phyloP scores from a whole-genome alignment of 805 yeast genomes.

The Cyberlindnera subsufficiens region DNA sequence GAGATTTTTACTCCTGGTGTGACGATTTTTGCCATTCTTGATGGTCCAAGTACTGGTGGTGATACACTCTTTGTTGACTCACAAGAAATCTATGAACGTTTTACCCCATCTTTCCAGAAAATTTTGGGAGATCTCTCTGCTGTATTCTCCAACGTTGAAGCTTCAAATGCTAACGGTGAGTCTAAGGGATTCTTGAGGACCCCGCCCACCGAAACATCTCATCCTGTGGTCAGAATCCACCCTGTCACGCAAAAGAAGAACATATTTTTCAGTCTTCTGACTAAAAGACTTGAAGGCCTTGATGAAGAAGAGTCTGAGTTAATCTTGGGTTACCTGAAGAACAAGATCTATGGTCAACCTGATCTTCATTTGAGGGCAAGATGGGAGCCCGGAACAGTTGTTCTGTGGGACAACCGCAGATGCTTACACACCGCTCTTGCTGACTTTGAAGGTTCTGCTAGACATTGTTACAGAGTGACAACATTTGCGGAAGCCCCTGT shows the following conservation, averaged over 20 bases:
- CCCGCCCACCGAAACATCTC: conserved; percentile 46
- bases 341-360: conserved; percentile 43
- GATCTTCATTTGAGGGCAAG: conserved; percentile 65
- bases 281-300: conserved; percentile 63
- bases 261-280: conserved; percentile 53
- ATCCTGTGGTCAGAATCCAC: conserved; percentile 67
- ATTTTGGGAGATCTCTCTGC: conserved; percentile 57
- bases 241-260: conserved; percentile 67
- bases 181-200: conserved; percentile 64
- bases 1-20: conserved; percentile 57
- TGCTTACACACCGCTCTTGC: conserved; percentile 64
- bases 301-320: conserved; percentile 66
- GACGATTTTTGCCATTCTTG: conserved; percentile 60
- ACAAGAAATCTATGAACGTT: conserved; percentile 61
- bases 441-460: conserved; percentile 66
- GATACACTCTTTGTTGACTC: conserved; percentile 70
- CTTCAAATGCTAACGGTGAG: conserved; percentile 49
- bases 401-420: conserved; percentile 75
- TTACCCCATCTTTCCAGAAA: conserved; percentile 59
- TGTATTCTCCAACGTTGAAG: conserved; percentile 64
- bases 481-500: conserved; percentile 70
- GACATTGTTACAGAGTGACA: conserved; percentile 73
- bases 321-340: conserved; percentile 50
- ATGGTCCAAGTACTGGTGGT: conserved; percentile 62
- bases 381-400: conserved; percentile 69